A percentile compares a stretch with the other conserved stretches of the same genome.
These are phyloP conservation scores for Mortierella claussenii DNA, from an alignment of 192 early-diverging fungal genomes.

Conservation along the genomic window DNA sequence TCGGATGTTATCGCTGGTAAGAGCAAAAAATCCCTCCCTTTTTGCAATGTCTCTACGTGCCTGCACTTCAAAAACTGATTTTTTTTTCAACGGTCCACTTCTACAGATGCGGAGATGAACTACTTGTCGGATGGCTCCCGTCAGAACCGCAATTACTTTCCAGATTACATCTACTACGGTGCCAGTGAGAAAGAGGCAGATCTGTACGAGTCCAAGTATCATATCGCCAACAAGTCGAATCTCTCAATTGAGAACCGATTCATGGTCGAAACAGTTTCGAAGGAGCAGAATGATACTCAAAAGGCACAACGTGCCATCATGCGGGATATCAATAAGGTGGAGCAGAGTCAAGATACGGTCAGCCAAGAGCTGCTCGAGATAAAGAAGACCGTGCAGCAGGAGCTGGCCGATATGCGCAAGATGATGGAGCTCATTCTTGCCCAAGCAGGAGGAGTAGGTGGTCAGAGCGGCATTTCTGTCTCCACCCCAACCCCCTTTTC, in stretches of 20 bases:
- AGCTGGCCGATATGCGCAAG: background rate
- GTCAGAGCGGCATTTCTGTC: too few species aligned
- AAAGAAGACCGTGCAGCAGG: constrained; percentile 4
- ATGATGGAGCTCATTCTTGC: background rate
- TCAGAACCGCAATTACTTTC: constrained; percentile 49
- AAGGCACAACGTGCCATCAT: constrained; percentile 12
- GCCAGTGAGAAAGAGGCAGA: constrained; percentile 49
- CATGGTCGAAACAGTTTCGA: constrained; percentile 29
- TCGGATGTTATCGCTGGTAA: constrained; percentile 48
- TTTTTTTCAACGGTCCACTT: too few species aligned
- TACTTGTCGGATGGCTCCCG: constrained; percentile 24
- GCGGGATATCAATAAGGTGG: constrained; percentile 18
- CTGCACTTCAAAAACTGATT: too few species aligned
- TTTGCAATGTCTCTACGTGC: too few species aligned
- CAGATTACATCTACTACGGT: constrained; percentile 48
- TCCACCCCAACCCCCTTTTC: too few species aligned
- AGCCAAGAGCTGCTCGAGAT: constrained; percentile 18
- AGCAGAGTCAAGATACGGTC: constrained; percentile 18
- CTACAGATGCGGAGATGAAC: constrained; percentile 33
- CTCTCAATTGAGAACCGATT: constrained; percentile 46
- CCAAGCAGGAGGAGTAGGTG: too few species aligned
- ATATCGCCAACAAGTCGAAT: constrained; percentile 39
- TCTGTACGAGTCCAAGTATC: constrained; percentile 33
- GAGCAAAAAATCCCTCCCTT: too few species aligned
- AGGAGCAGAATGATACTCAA: constrained; percentile 18